Evolutionary conservation across 1,139 yeast genomes (phyloP), one percentile per base, ranked within the genome.

Genomic region (Casaregolazyma suthepensis): DNA sequence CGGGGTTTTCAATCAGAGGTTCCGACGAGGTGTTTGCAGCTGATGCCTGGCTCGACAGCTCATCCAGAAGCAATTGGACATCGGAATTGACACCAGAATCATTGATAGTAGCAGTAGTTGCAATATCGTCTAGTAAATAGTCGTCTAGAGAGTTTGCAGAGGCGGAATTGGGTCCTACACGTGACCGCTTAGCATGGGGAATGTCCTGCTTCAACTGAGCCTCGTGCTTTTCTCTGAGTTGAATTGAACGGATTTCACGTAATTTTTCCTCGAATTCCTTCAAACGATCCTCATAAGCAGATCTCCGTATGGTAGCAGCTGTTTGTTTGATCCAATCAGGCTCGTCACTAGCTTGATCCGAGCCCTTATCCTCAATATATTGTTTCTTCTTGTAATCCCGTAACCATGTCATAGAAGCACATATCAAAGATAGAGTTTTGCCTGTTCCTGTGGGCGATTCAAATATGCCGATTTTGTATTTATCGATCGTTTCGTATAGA

Each of bases 361-460:
- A 61, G 44, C 35, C 49, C 45, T 31, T 42, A 19, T 40, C 31
- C 2, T 22, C 45, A 4, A 7, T n/a, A 7, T 37, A 29, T 48
- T 29, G 17, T 54, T 59, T 60, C 37, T 66, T 66, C 63, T 83
- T 85, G 59, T 79, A 73, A 43, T 82, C 78, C 51, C 97, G 72
- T 12, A 91, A 72, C 96, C 96, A 91, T 0, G 94, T 81, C 81
- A 91, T 78, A 0, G 94, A 75, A 0, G 96, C 82, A 65, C 98
- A 93, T 1, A 91, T 87, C 46, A 91, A 71, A 0, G 96, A 88
- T 7, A 91, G 72, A 0, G 97, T 90, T 69, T 91, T 91, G 3
- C 98, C 98, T 1, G 94, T 87, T 2, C 98, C 99, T 0, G 99
- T 91, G 0, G 99, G 98, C 58, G 95, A 85, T 67, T 91, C 98